Conservation (phyloP, 2,329 filamentous ascomycete genomes). For the Lasiodiplodia gonubiensis region DNA sequence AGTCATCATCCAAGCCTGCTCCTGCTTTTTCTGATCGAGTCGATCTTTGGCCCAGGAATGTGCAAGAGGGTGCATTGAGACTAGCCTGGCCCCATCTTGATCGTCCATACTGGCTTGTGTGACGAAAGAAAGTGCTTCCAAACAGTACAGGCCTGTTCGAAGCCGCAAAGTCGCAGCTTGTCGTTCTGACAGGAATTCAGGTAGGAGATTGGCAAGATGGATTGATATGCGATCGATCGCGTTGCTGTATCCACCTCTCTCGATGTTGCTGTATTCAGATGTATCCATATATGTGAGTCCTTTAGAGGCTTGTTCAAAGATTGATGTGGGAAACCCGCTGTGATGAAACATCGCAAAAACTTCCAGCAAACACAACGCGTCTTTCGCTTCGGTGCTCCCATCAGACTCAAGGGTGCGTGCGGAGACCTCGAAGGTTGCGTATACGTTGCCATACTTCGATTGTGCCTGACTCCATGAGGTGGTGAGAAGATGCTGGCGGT, state of each 20-base stretch:
- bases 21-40: conserved; percentile 32
- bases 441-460: not conserved
- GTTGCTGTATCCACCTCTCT: accelerated
- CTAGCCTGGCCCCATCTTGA: conserved; percentile 15
- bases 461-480: not conserved
- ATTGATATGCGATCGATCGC: no score
- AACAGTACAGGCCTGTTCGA: not conserved
- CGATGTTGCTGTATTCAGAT: not conserved
- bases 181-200: not conserved
- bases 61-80: conserved; percentile 43
- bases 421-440: not conserved
- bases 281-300: conserved; percentile 25
- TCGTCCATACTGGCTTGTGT: not conserved
- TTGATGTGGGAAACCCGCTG: conserved; percentile 2
- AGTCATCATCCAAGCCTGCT: conserved; percentile 34
- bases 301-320: conserved; percentile 17
- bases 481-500: not conserved
- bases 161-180: not conserved
- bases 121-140: not conserved
- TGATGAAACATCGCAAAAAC: conserved; percentile 39
- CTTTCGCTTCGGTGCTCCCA: conserved; percentile 31
- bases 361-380: conserved; percentile 33
- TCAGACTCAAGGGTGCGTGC: not conserved
- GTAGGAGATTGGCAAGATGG: not conserved
- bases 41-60: conserved; percentile 46